A percentile compares a stretch with the other conserved stretches of the same genome.
phyloP scores from a whole-genome alignment of 2,329 filamentous ascomycete species.

The Microcyclospora pomicola region DNA sequence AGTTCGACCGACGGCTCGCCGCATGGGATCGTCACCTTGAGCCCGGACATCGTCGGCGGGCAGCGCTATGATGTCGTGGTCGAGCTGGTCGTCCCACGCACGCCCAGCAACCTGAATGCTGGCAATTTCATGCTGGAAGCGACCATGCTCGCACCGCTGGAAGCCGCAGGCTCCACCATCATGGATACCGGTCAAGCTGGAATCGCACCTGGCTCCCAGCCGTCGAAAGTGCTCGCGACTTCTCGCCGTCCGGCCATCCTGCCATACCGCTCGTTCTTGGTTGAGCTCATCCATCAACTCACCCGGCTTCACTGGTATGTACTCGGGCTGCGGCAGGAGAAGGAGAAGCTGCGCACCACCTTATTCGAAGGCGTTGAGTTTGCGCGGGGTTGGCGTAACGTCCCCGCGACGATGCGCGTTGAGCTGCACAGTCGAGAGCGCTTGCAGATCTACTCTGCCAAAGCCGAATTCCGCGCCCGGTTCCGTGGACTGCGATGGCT shows the following conservation, averaged over 20 bases:
- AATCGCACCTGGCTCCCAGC: constrained; percentile 6
- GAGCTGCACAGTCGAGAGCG: constrained; percentile 55
- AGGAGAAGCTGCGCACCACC: constrained; percentile 47
- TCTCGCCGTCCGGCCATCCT: constrained; percentile 65
- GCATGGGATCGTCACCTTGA: constrained; percentile 38
- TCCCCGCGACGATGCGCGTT: constrained; percentile 42
- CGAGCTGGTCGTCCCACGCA: constrained; percentile 62
- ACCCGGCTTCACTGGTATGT: constrained; percentile 56
- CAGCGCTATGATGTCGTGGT: constrained; percentile 80
- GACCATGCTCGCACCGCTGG: constrained; percentile 41
- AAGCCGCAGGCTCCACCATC: constrained; percentile 10
- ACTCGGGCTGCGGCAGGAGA: constrained; percentile 50
- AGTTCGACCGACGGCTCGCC: constrained; percentile 23
- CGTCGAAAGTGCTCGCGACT: constrained; percentile 21
- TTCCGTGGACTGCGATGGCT: constrained; percentile 65
- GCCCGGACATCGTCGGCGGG: constrained; percentile 45
- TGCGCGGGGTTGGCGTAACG: constrained; percentile 34
- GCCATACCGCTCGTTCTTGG: constrained; percentile 60
- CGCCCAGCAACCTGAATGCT: constrained; percentile 55
- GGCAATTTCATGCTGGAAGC: constrained; percentile 95
- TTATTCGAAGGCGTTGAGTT: constrained; percentile 68
- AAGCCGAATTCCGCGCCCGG: constrained; percentile 56
- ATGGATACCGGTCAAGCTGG: constrained; percentile 9
- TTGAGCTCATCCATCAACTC: constrained; percentile 47
- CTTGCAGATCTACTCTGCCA: constrained; percentile 63